These are phyloP conservation scores for Glycyrrhiza uralensis DNA, from an alignment of 306 rosid genomes.

Conservation along the genomic window DNA sequence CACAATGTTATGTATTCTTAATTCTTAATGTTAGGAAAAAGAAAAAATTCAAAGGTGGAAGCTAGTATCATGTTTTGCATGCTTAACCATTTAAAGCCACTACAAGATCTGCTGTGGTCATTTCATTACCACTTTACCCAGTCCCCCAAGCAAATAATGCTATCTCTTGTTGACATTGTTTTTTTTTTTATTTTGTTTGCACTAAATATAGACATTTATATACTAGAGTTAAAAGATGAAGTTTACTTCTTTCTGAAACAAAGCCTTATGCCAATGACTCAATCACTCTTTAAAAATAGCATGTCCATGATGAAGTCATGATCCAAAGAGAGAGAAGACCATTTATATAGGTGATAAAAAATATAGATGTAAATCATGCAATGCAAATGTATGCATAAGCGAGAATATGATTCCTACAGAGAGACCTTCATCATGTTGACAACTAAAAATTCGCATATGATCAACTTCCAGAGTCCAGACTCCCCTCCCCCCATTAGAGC, in stretches of 20 bases:
- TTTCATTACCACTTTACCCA: slow-evolving; percentile 9
- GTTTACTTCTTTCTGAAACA: not conserved
- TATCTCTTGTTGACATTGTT: not conserved
- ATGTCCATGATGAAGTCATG: not conserved
- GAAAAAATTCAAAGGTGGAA: slow-evolving; percentile 3
- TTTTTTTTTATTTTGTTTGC: not conserved
- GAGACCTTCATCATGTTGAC: not conserved
- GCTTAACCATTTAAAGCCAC: not conserved
- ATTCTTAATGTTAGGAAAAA: not conserved
- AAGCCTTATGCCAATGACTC: not conserved
- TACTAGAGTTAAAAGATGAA: not conserved
- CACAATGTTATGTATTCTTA: not conserved
- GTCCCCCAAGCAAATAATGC: not conserved
- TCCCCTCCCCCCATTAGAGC: not conserved
- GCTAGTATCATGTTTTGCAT: not conserved
- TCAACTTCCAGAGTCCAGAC: not conserved
- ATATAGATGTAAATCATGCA: slow-evolving; percentile 2
- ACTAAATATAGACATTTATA: not conserved
- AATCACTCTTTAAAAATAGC: not conserved
- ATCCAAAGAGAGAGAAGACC: not conserved
- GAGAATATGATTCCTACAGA: not conserved
- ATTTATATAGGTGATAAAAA: not conserved
- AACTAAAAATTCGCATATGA: not conserved
- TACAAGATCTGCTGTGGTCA: not conserved
- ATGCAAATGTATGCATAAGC: not conserved